A percentile compares a stretch with the other conserved stretches of the same genome.
Conservation (phyloP, 352 stramenopile species). For the Elongisporangium senticosum region DNA sequence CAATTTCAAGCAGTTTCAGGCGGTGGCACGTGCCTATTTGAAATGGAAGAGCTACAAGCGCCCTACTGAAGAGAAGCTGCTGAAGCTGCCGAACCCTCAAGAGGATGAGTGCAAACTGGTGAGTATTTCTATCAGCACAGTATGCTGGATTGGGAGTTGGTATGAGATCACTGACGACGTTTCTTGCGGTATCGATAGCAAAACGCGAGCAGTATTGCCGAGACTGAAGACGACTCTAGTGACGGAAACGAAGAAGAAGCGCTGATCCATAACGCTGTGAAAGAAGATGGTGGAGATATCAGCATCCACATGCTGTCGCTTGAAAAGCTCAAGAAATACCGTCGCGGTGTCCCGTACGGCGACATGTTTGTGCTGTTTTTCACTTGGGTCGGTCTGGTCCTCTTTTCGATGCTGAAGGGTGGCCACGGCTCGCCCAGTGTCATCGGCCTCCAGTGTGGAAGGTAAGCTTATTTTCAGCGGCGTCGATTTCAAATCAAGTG, state of each 20-base stretch:
- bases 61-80: slow-evolving; percentile 13
- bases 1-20: slow-evolving; percentile 68
- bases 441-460: slow-evolving; percentile 62
- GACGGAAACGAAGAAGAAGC: slow-evolving; percentile 54
- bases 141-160: slow-evolving; percentile 2
- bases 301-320: slow-evolving; percentile 23
- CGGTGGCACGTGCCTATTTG: slow-evolving; percentile 56
- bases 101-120: slow-evolving; percentile 23
- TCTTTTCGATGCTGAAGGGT: slow-evolving; percentile 77
- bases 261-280: slow-evolving; percentile 35
- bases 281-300: slow-evolving; percentile 22
- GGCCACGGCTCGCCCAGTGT: slow-evolving; percentile 71
- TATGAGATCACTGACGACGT: slow-evolving; percentile 18
- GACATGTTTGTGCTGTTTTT: slow-evolving; percentile 68
- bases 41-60: slow-evolving; percentile 74
- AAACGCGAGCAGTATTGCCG: slow-evolving; percentile 20
- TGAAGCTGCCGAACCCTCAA: slow-evolving; percentile 36
- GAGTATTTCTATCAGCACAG: slow-evolving; percentile 19
- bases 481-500: neutral
- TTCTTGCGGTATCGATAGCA: slow-evolving; percentile 1
- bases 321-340: slow-evolving; percentile 48
- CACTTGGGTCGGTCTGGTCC: slow-evolving; percentile 70
- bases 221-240: slow-evolving; percentile 18
- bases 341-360: slow-evolving; percentile 42
- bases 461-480: neutral